Conservation (phyloP, 306 rosid genomes). For the Cicer yamashitae region DNA sequence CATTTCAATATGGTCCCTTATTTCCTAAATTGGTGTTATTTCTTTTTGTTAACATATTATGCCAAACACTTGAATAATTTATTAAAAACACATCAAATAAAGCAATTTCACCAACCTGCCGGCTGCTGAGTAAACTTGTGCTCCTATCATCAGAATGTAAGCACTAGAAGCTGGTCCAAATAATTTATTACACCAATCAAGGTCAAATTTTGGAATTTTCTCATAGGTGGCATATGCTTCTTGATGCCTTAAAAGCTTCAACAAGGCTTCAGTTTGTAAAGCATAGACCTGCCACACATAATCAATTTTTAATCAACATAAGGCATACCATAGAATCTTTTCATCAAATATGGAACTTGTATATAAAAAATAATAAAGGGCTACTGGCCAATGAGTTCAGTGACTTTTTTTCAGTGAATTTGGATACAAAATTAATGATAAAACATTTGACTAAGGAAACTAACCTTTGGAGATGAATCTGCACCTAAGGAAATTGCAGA, state of each 20-base stretch:
- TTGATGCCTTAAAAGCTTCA: conserved; percentile 73
- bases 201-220: conserved; percentile 64
- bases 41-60: conserved; percentile 1
- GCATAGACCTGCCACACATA: conserved; percentile 65
- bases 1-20: conserved; percentile 20
- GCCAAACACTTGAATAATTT: conserved; percentile 16
- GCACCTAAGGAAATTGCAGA: conserved; percentile 73
- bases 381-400: background rate
- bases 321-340: background rate
- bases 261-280: conserved; percentile 83
- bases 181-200: conserved; percentile 56
- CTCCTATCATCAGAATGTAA: conserved; percentile 63
- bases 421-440: background rate
- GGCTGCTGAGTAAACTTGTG: conserved; percentile 71
- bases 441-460: conserved; percentile 24
- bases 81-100: conserved; percentile 15
- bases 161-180: conserved; percentile 64
- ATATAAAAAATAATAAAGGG: background rate
- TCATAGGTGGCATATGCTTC: conserved; percentile 74
- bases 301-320: conserved; percentile 34
- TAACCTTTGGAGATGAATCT: conserved; percentile 81
- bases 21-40: background rate
- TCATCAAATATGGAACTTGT: background rate
- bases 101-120: conserved; percentile 74
- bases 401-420: background rate